Evolutionary conservation across 805 yeast genomes (phyloP), one percentile per base, ranked within the genome.

Genomic region (Monosporozyma siamensis): DNA sequence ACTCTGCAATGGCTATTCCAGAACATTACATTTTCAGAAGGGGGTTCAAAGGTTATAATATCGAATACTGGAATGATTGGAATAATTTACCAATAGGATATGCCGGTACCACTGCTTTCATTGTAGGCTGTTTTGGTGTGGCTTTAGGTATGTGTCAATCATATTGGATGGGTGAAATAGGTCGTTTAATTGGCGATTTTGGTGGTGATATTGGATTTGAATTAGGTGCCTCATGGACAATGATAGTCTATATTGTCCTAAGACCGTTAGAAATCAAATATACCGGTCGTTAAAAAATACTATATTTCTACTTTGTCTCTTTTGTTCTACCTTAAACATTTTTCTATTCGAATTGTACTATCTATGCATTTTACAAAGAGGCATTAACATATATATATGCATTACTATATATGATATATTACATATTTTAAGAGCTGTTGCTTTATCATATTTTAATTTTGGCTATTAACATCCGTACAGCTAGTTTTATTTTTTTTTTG

Each of bases 181-280:
- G 78, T 32, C 59, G 56, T 30, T 49, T 64, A 49, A 79, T 84
- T 55, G 92, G 90, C 50, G 62, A 51, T 8, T 63, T 56, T 10
- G 95, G 94, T 53, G 96, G 90, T 47, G 96, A 87, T 61, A 72
- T 88, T 56, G 96, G 95, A 27, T 85, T 84, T 58, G 92, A 83
- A 68, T 68, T 88, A 45, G 85, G 80, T 34, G 72, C 73, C 43
- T 74, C 69, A 7, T 84, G 85, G 55, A 66, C 90, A 9, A 77
- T 80, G 49, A 57, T 84, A 42, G 79, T 73, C 21, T 85, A 67
- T 64, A 72, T 75, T 54, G 38, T 67, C 26, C 63, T 69, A 24
- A 72, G 95, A 65, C 78, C 78, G 34, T 55, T 82, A 11, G 95
- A 85, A 68, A 64, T 69, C 60, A 81, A 79, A 63, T 78, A 77